Evolutionary conservation across 805 yeast genomes (phyloP).

Genomic region (Pichia cabralensis): DNA sequence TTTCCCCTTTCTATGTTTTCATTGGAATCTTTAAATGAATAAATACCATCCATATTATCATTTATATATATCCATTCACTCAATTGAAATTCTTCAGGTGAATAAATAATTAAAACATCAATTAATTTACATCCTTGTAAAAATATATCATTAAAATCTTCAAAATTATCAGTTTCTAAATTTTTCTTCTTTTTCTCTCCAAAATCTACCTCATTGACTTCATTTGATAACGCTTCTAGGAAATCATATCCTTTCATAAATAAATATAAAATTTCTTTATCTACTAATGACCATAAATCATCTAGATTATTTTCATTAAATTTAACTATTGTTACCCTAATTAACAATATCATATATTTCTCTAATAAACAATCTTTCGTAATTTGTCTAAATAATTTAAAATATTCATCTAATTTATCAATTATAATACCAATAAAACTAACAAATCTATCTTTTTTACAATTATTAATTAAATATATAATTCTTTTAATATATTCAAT

Average conservation of each 20-base stretch:
- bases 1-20: constrained; percentile 8
- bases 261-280: constrained; percentile 47
- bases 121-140: constrained; percentile 66
- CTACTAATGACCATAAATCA: constrained; percentile 60
- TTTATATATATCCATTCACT: constrained; percentile 81
- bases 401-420: constrained; percentile 23
- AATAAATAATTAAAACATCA: constrained; percentile 60
- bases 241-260: constrained; percentile 25
- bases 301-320: constrained; percentile 55
- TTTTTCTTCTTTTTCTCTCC: constrained; percentile 23
- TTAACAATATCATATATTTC: constrained; percentile 40
- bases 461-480: constrained; percentile 51
- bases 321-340: constrained; percentile 56
- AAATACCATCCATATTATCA: constrained; percentile 35
- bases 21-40: too few species aligned
- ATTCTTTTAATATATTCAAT: constrained; percentile 41
- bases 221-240: too few species aligned
- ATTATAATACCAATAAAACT: constrained; percentile 37
- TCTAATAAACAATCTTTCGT: constrained; percentile 21
- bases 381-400: constrained; percentile 20
- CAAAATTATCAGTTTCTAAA: constrained; percentile 5
- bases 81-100: constrained; percentile 67
- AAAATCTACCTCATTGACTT: not conserved
- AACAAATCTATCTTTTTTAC: constrained; percentile 50
- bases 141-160: constrained; percentile 30